These are phyloP conservation scores for Cruciata laevipes DNA, from an alignment of 257 asterid genomes.

Conservation along the genomic window DNA sequence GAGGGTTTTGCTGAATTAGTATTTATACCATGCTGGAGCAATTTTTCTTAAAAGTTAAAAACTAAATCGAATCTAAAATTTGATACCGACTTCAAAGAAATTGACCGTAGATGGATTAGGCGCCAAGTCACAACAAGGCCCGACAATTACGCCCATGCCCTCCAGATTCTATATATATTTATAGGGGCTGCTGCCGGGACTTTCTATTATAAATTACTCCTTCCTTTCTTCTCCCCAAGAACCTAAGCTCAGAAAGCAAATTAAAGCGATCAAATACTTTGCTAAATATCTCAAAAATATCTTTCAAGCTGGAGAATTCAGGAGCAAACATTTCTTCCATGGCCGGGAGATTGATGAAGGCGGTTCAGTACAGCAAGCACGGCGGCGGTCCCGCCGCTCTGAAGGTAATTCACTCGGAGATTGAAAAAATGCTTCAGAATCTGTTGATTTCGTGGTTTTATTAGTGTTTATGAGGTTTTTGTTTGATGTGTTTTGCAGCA, in stretches of 20 bases:
- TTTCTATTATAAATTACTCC: neutral
- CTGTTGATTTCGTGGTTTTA: neutral
- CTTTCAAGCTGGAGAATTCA: neutral
- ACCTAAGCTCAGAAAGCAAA: neutral
- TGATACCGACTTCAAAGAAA: neutral
- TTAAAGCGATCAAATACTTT: neutral
- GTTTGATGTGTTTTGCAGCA: slow-evolving; percentile 38
- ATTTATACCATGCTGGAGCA: too few species aligned
- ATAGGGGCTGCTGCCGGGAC: neutral
- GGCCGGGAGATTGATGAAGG: slow-evolving; percentile 75
- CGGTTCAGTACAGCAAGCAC: slow-evolving; percentile 54
- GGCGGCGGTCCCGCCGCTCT: slow-evolving; percentile 76
- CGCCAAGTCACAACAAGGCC: neutral
- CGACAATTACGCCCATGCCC: neutral
- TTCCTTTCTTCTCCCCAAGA: neutral
- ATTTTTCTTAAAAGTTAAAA: too few species aligned
- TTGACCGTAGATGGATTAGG: neutral
- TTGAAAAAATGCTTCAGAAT: neutral
- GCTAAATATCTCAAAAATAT: neutral
- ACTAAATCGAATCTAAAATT: too few species aligned
- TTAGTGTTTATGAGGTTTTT: neutral
- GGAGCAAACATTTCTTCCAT: slow-evolving; percentile 16
- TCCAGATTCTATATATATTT: neutral
- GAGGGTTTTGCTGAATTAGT: too few species aligned
- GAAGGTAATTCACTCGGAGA: slow-evolving; percentile 34